Conservation (phyloP, 2,329 filamentous ascomycete genomes). For the Fusarium anguioides region DNA sequence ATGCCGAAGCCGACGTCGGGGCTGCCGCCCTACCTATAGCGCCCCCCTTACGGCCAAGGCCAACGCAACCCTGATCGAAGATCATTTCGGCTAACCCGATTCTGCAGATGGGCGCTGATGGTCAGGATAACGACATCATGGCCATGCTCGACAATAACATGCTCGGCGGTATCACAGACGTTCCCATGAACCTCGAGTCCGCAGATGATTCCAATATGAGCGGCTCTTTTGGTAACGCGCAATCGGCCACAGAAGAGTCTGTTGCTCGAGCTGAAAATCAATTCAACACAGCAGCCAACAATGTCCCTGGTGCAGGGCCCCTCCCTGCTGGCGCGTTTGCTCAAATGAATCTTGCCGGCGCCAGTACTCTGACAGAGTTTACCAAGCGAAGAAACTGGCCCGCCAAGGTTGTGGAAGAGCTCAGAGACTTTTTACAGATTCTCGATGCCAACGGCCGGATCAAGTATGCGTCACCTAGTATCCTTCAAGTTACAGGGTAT, state of each 20-base stretch:
- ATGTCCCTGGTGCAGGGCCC: conserved; percentile 57
- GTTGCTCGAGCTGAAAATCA: conserved; percentile 50
- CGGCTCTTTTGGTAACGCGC: conserved; percentile 38
- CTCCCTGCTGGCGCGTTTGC: conserved; percentile 54
- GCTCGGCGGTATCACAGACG: conserved; percentile 52
- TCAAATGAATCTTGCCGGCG: conserved; percentile 49
- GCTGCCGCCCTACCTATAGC: conserved; percentile 25
- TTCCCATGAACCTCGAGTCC: conserved; percentile 58
- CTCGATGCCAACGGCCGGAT: conserved; percentile 86
- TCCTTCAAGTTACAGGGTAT: conserved; percentile 80
- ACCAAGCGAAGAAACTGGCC: conserved; percentile 80
- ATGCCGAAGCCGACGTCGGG: conserved; percentile 29
- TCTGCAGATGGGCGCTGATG: conserved; percentile 43
- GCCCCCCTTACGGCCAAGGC: conserved; percentile 14
- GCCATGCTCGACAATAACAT: conserved; percentile 57
- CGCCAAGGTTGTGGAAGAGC: conserved; percentile 86
- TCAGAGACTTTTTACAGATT: conserved; percentile 89
- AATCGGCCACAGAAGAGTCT: conserved; percentile 45
- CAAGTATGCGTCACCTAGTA: conserved; percentile 85
- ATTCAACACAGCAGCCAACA: conserved; percentile 51
- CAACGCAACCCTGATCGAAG: conserved; percentile 32
- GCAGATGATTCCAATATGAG: conserved; percentile 45
- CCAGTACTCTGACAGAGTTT: conserved; percentile 66
- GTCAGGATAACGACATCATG: conserved; percentile 55
- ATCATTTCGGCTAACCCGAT: conserved; percentile 36